Conservation (phyloP, 176 grass and related monocot genomes). For the Echinochloa phyllopogon region DNA sequence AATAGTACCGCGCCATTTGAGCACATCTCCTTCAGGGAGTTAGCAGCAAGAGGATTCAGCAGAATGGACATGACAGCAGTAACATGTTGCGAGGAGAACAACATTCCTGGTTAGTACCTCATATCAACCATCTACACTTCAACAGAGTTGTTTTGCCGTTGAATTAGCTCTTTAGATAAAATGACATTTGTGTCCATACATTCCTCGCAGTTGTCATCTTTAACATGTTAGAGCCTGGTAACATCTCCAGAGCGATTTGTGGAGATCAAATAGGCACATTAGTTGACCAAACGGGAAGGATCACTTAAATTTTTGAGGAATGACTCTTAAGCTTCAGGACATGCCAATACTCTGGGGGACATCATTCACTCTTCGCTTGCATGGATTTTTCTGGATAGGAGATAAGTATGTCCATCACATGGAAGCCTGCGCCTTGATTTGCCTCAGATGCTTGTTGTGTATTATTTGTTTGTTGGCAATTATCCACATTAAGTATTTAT, state of each 20-base stretch:
- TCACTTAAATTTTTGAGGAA: conserved; percentile 47
- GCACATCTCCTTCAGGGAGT: conserved; percentile 89
- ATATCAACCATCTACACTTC: neutral
- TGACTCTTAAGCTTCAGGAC: conserved; percentile 14
- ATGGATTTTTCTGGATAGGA: conserved; percentile 9
- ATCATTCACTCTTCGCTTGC: conserved; percentile 30
- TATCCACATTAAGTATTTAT: conserved; percentile 3
- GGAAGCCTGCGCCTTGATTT: conserved; percentile 30
- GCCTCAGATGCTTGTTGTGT: conserved; percentile 33
- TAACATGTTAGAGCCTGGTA: conserved; percentile 83
- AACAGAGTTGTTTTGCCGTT: neutral
- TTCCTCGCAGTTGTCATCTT: conserved; percentile 90
- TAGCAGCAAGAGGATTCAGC: conserved; percentile 73
- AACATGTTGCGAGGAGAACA: conserved; percentile 96
- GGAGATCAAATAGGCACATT: conserved; percentile 89
- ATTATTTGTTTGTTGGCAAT: conserved; percentile 38
- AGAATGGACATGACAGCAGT: conserved; percentile 91
- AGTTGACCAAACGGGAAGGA: conserved; percentile 87
- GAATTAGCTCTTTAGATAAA: neutral
- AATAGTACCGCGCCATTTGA: conserved; percentile 65
- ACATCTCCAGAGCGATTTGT: conserved; percentile 85
- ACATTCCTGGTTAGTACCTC: conserved; percentile 79
- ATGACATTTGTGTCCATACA: conserved; percentile 22
- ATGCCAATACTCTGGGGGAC: neutral
- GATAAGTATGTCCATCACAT: conserved; percentile 13